Percentiles rank a stretch among this genome's conserved stretches.
These are phyloP conservation scores for Suillus paluster DNA, from an alignment of 768 basidiomycete genomes.

Conservation along the genomic window DNA sequence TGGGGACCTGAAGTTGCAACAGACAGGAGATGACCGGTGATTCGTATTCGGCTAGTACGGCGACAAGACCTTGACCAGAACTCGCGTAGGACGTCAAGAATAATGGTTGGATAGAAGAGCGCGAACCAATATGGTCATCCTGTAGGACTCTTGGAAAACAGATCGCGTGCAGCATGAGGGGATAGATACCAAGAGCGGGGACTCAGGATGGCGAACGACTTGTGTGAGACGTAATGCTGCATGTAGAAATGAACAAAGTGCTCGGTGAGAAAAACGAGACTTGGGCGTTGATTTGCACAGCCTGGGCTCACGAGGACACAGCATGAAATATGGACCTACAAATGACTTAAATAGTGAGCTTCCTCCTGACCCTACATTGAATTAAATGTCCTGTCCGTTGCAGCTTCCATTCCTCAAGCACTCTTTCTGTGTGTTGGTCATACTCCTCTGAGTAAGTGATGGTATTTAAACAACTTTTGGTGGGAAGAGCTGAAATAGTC, in stretches of 20 bases:
- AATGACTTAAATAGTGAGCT: background rate
- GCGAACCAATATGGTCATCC: background rate
- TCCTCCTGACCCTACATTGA: background rate
- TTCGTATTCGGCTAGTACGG: background rate
- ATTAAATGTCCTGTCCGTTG: background rate
- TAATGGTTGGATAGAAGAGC: background rate
- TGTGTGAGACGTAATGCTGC: no score
- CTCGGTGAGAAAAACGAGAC: background rate
- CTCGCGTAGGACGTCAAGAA: background rate
- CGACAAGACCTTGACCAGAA: no score
- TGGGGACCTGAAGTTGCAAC: no score
- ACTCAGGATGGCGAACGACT: background rate
- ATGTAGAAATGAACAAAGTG: no score
- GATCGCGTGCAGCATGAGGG: no score
- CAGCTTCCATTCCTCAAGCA: background rate
- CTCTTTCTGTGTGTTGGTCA: background rate
- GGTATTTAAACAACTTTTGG: background rate
- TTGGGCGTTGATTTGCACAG: background rate
- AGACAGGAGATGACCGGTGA: no score
- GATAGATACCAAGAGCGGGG: background rate
- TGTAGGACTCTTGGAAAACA: no score
- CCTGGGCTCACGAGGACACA: background rate
- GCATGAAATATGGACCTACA: background rate
- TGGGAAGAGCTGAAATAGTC: background rate
- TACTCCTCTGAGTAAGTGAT: background rate